Conservation (phyloP, 1,139 yeast species). For the Protomyces inouyei region DNA sequence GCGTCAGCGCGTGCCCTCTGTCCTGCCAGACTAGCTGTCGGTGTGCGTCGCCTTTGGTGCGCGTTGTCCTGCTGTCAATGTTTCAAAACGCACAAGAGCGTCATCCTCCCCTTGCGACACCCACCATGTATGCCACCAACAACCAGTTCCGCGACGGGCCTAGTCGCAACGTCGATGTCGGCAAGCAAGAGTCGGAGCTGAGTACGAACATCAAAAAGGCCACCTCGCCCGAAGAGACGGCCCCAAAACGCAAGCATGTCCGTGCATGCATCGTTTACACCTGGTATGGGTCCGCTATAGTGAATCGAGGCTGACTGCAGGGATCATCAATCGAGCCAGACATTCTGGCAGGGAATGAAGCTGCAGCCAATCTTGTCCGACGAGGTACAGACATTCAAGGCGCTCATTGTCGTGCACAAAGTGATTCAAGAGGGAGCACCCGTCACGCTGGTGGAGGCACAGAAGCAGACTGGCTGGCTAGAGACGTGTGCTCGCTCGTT, state of each 20-base stretch:
- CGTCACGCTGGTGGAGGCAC: slow-evolving; percentile 74
- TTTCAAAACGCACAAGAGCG: no score
- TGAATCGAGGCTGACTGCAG: slow-evolving; percentile 73
- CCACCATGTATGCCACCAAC: slow-evolving; percentile 18
- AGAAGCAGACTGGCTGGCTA: slow-evolving; percentile 63
- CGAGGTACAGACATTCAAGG: slow-evolving; percentile 79
- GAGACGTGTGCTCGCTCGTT: slow-evolving; percentile 47
- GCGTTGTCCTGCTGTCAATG: background rate
- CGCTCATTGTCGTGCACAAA: slow-evolving; percentile 82
- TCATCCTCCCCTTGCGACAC: no score
- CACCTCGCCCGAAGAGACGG: slow-evolving; percentile 76
- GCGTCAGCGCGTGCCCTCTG: background rate
- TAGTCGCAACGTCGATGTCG: slow-evolving; percentile 22
- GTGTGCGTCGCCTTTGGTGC: background rate
- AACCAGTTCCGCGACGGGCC: slow-evolving; percentile 26
- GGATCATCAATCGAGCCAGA: slow-evolving; percentile 85
- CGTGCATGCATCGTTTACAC: slow-evolving; percentile 35
- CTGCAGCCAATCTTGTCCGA: slow-evolving; percentile 74
- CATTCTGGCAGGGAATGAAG: slow-evolving; percentile 82
- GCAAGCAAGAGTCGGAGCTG: slow-evolving; percentile 37
- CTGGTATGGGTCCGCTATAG: slow-evolving; percentile 7
- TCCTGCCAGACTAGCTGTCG: background rate
- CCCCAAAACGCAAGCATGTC: slow-evolving; percentile 94
- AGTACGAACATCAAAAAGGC: slow-evolving; percentile 75
- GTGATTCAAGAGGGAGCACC: slow-evolving; percentile 97